Evolutionary conservation across 805 yeast genomes (phyloP).

Genomic region (Wickerhamomyces chambardii): DNA sequence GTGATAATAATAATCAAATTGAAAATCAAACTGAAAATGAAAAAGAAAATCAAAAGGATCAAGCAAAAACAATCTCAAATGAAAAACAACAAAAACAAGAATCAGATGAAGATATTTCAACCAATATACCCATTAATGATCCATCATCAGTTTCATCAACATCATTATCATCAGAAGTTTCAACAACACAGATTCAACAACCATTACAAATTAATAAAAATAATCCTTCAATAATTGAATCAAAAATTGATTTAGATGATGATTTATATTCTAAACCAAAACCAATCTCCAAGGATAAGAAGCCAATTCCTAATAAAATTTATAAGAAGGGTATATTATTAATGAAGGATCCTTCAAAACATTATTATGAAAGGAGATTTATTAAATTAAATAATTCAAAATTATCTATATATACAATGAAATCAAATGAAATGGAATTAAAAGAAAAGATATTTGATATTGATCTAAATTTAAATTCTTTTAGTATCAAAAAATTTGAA

Average conservation of each 20-base stretch:
- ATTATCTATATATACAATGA: background rate
- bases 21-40: too few relatives aligned
- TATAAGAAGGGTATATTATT: too few relatives aligned
- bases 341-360: background rate
- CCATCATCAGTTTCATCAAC: too few relatives aligned
- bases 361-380: background rate
- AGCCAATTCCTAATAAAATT: background rate
- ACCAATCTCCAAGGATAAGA: conserved; percentile 1
- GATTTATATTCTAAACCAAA: background rate
- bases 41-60: background rate
- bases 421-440: background rate
- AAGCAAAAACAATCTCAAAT: background rate
- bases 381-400: too few relatives aligned
- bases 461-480: conserved; percentile 61
- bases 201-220: too few relatives aligned
- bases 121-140: too few relatives aligned
- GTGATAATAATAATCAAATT: too few relatives aligned
- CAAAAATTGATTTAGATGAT: background rate
- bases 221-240: too few relatives aligned
- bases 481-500: conserved; percentile 37
- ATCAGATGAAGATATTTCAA: too few relatives aligned
- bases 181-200: too few relatives aligned
- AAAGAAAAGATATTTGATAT: conserved; percentile 19
- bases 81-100: too few relatives aligned
- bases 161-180: too few relatives aligned